Percentiles rank a stretch among this genome's conserved stretches.
These are phyloP conservation scores for Kondoa malvinella DNA, from an alignment of 768 basidiomycete genomes.

Conservation along the genomic window DNA sequence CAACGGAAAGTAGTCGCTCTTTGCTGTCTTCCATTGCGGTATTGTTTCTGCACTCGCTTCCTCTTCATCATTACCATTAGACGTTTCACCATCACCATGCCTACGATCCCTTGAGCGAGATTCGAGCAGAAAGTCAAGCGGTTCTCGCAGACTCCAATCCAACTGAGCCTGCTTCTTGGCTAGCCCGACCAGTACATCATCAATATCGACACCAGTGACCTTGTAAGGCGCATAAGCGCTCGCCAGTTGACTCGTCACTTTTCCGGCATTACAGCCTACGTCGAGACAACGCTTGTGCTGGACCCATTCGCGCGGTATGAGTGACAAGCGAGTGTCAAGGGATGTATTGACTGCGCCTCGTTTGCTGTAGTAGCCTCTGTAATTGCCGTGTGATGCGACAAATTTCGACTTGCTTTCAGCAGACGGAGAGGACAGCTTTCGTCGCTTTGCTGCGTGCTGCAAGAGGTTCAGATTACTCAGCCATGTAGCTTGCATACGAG, in stretches of 20 bases:
- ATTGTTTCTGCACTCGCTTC: slow-evolving; percentile 3
- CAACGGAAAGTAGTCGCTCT: slow-evolving; percentile 47
- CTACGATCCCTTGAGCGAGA: neutral
- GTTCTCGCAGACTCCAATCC: slow-evolving; percentile 39
- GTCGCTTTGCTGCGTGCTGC: too few species aligned
- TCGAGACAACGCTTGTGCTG: slow-evolving; percentile 50
- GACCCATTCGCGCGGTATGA: slow-evolving; percentile 45
- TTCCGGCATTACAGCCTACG: slow-evolving; percentile 72
- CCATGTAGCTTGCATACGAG: too few species aligned
- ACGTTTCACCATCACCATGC: slow-evolving; percentile 11
- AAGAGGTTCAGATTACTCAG: too few species aligned
- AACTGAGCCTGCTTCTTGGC: slow-evolving; percentile 54
- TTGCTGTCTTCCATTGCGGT: slow-evolving; percentile 8
- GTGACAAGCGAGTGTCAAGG: slow-evolving; percentile 47
- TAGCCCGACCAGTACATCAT: slow-evolving; percentile 50
- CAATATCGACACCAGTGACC: slow-evolving; percentile 73
- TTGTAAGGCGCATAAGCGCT: slow-evolving; percentile 47
- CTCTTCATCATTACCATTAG: neutral
- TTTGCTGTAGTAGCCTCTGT: slow-evolving; percentile 44
- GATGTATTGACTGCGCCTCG: slow-evolving; percentile 36
- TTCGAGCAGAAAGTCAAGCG: neutral
- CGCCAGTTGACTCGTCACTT: slow-evolving; percentile 70
- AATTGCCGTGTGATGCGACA: slow-evolving; percentile 15
- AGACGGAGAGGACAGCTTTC: too few species aligned
- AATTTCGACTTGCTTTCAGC: neutral